Conservation (phyloP, 805 yeast genomes). For the Metschnikowia amazonensis region DNA sequence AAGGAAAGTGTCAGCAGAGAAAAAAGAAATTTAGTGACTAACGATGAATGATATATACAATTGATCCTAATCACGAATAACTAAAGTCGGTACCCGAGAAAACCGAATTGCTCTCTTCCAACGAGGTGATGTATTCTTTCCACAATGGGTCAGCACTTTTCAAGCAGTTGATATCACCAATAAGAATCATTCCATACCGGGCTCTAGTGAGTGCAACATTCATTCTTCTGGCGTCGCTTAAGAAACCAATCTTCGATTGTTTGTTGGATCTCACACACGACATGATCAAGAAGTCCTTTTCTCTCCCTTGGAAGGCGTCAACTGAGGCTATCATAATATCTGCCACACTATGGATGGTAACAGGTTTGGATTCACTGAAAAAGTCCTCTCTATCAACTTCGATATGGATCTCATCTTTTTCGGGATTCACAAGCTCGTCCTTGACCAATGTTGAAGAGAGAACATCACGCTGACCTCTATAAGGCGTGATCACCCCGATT, state of each 20-base stretch:
- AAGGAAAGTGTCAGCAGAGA: constrained; percentile 10
- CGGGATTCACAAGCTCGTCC: constrained; percentile 56
- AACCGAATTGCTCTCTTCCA: constrained; percentile 13
- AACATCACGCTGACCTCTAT: constrained; percentile 68
- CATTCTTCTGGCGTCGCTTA: constrained; percentile 79
- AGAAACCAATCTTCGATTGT: constrained; percentile 71
- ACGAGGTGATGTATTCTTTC: constrained; percentile 16
- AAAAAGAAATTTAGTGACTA: constrained; percentile 6
- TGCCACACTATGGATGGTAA: constrained; percentile 47
- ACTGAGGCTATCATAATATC: constrained; percentile 43
- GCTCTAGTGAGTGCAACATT: constrained; percentile 91
- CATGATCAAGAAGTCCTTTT: constrained; percentile 48
- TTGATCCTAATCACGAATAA: neutral
- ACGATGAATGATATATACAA: constrained; percentile 2
- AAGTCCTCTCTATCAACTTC: constrained; percentile 64
- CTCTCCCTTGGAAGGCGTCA: constrained; percentile 61
- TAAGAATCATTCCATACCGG: constrained; percentile 61
- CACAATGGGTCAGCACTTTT: constrained; percentile 14
- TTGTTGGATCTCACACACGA: constrained; percentile 66
- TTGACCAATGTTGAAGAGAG: constrained; percentile 48
- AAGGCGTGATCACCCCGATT: constrained; percentile 68
- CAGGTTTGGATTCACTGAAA: constrained; percentile 41
- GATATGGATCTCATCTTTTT: constrained; percentile 40
- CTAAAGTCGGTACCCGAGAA: constrained; percentile 8
- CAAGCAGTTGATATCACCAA: constrained; percentile 18